Conservation (phyloP, 352 stramenopile species). For the Phytophthora lateralis region DNA sequence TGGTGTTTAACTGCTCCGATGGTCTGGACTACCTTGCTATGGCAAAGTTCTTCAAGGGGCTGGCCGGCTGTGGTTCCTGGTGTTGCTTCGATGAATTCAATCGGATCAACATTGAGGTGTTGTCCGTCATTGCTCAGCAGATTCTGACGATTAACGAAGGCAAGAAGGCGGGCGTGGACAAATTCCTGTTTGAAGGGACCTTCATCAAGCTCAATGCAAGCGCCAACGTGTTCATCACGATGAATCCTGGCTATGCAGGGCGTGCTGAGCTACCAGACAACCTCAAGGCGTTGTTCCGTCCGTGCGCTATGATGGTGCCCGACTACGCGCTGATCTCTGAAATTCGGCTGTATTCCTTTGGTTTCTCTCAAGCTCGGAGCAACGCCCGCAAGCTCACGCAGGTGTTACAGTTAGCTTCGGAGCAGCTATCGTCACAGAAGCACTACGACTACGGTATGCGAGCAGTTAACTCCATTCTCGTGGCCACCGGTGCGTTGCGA, state of each 20-base stretch:
- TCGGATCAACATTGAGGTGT: conserved; percentile 95
- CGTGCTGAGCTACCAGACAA: conserved; percentile 95
- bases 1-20: conserved; percentile 95
- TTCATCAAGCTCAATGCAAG: conserved; percentile 93
- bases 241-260: conserved; percentile 96
- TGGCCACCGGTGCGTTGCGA: conserved; percentile 91
- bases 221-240: conserved; percentile 95
- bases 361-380: conserved; percentile 88
- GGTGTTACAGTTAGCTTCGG: conserved; percentile 92
- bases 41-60: conserved; percentile 96
- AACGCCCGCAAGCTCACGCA: conserved; percentile 94
- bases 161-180: conserved; percentile 89
- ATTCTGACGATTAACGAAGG: conserved; percentile 94
- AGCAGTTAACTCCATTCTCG: conserved; percentile 95
- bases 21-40: conserved; percentile 94
- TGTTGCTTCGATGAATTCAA: conserved; percentile 97
- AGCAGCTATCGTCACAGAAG: conserved; percentile 94
- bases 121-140: conserved; percentile 95
- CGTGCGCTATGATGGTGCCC: conserved; percentile 96
- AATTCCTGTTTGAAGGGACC: conserved; percentile 94
- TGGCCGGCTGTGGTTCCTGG: conserved; percentile 93
- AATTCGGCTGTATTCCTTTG: conserved; percentile 94
- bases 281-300: conserved; percentile 93
- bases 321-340: conserved; percentile 95
- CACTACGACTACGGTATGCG: conserved; percentile 98